A percentile compares a stretch with the other conserved stretches of the same genome.
phyloP scores from a whole-genome alignment of 306 rosid species.

The Quercus aquifolioides region DNA sequence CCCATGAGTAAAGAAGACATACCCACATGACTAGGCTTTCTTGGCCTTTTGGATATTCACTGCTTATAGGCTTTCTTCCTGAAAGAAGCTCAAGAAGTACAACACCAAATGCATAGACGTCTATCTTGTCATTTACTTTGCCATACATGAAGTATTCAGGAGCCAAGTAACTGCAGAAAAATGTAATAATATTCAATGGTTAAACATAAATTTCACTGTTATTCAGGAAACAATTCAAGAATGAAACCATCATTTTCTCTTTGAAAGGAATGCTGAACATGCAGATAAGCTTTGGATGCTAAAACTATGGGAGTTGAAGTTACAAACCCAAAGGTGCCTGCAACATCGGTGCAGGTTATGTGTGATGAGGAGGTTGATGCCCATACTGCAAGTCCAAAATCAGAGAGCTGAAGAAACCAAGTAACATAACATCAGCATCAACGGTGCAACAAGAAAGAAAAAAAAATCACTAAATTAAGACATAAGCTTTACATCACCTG shows the following conservation, averaged over 20 bases:
- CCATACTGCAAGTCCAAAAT: constrained; percentile 95
- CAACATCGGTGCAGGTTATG: constrained; percentile 89
- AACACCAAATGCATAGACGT: constrained; percentile 88
- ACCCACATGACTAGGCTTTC: constrained; percentile 99
- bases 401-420: constrained; percentile 70
- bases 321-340: constrained; percentile 96
- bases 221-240: neutral
- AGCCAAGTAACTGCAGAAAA: constrained; percentile 80
- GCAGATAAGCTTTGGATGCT: neutral
- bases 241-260: neutral
- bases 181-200: neutral
- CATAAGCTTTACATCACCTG: constrained; percentile 47
- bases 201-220: neutral
- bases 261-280: neutral
- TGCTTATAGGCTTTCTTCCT: constrained; percentile 86
- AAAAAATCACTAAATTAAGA: neutral
- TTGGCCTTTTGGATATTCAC: constrained; percentile 75
- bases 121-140: constrained; percentile 85
- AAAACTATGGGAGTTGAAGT: constrained; percentile 14
- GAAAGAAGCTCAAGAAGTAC: constrained; percentile 96
- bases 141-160: constrained; percentile 99
- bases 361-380: constrained; percentile 69
- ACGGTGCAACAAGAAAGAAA: neutral
- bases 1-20: constrained; percentile 27
- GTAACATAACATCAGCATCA: constrained; percentile 12